Base-by-base conservation (phyloP, 371 early-diverging fungal genomes). In the Mucor plumbeus region DNA sequence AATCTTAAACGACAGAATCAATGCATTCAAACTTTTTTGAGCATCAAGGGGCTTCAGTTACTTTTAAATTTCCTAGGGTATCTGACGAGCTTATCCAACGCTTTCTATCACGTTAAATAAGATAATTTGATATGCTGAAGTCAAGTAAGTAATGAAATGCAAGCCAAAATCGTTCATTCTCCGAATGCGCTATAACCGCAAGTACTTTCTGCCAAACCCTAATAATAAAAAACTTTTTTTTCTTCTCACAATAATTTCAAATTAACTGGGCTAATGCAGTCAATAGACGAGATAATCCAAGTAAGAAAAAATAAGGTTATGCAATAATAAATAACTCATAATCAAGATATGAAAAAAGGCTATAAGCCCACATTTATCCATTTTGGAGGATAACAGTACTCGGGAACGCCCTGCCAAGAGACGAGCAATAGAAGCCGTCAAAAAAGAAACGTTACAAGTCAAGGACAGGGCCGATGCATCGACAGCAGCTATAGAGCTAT, bases 391-490 rank as follows among this genome's bases (percentile, higher is more conserved):
- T 7, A 43, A 38, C 8, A 67, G 64, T 14, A 67, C 71, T 2
- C 63, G 56, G 44, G 71, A 71, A 47, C 59, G 71, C 39, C 67
- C 71, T 21, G 64, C 55, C 11, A 71, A 71, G 34, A 15, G 67
- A 56, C 44, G 67, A 59, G 71, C 71, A 0, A 71, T 71, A 7
- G 67, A 71, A n/a, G 61, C 61, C 7, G 54, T 71, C 7, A 67
- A 71, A 17, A 63, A 67, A 40, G 63, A 48, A 44, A 54, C 60
- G 0, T 11, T 26, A 7, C 57, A 58, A 13, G 56, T 63, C 47
- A 71, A 63, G 53, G 19, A n/a, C 11, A 54, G 59, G n/a, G 36
- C 50, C 8, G 21, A 67, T 39, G 47, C 71, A 4, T 59, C 59
- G 1, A 21, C 55, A n/a, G 44, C 56, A 1, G 62, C 71, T 13